Evolutionary conservation across 768 basidiomycete genomes (phyloP).

Genomic region (Leucogyrophana mollusca): DNA sequence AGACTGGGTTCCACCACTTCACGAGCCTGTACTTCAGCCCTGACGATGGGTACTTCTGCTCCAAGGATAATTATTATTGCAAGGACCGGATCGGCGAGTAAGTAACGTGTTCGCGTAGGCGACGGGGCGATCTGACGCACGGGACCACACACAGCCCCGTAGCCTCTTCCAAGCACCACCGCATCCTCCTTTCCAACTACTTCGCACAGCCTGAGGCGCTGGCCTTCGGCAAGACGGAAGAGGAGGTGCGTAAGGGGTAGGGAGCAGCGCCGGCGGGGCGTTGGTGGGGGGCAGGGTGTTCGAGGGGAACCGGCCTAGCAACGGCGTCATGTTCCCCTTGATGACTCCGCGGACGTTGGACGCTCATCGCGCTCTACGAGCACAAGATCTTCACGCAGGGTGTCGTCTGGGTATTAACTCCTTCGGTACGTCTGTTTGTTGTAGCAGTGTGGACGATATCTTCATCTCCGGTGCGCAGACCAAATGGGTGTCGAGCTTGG

Average conservation of each 20-base stretch:
- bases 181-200: constrained; percentile 96
- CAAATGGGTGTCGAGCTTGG: constrained; percentile 99
- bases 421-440: constrained; percentile 60
- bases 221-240: constrained; percentile 96
- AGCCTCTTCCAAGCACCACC: constrained; percentile 97
- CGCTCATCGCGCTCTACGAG: constrained; percentile 89
- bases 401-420: constrained; percentile 97
- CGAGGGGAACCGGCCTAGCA: constrained; percentile 95
- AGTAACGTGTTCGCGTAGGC: too few species aligned
- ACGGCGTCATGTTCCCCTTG: constrained; percentile 92
- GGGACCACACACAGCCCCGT: too few species aligned
- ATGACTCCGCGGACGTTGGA: constrained; percentile 89
- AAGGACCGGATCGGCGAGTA: too few species aligned
- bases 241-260: constrained; percentile 69
- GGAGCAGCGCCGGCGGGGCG: constrained; percentile 71
- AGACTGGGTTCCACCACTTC: too few species aligned
- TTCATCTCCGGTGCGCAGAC: constrained; percentile 48
- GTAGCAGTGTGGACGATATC: not conserved
- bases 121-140: too few species aligned
- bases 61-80: too few species aligned
- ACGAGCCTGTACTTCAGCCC: too few species aligned
- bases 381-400: constrained; percentile 99
- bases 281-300: constrained; percentile 97
- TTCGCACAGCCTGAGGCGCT: constrained; percentile 98
- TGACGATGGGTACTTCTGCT: too few species aligned